Evolutionary conservation across 345 rosid species (phyloP).

Genomic region (Syzygium jambos): DNA sequence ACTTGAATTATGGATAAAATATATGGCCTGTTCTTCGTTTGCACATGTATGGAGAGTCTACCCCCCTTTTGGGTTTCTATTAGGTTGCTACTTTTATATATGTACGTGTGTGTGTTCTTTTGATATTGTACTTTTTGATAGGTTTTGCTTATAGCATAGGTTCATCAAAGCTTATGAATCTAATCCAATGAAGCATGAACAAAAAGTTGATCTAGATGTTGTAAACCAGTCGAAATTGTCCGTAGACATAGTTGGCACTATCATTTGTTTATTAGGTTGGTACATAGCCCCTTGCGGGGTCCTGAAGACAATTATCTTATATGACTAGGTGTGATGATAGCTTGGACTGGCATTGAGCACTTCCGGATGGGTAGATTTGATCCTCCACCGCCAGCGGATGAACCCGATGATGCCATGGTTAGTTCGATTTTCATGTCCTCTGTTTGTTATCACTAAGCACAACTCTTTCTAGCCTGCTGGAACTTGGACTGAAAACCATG

Average conservation of each 20-base stretch:
- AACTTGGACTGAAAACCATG: not conserved
- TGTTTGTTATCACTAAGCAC: not conserved
- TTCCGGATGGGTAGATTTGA: conserved; percentile 80
- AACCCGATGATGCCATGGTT: conserved; percentile 72
- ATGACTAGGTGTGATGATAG: conserved; percentile 85
- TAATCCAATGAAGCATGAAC: not conserved
- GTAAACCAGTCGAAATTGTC: not conserved
- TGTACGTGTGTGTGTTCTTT: not conserved
- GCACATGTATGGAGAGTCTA: not conserved
- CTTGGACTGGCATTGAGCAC: conserved; percentile 98
- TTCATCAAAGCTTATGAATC: not conserved
- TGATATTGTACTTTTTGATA: not conserved
- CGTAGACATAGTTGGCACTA: not conserved
- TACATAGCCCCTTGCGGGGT: not conserved
- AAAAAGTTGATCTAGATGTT: not conserved
- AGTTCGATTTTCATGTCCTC: conserved; percentile 1
- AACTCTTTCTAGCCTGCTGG: not conserved
- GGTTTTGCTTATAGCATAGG: not conserved
- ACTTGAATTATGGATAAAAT: not conserved
- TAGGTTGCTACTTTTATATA: not conserved
- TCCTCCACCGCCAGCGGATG: conserved; percentile 78
- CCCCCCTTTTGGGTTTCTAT: not conserved
- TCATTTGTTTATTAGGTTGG: not conserved
- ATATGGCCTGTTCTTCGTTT: not conserved
- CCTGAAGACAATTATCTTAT: not conserved